Evolutionary conservation across 768 basidiomycete species (phyloP).

Genomic region (Lactarius psammicola): DNA sequence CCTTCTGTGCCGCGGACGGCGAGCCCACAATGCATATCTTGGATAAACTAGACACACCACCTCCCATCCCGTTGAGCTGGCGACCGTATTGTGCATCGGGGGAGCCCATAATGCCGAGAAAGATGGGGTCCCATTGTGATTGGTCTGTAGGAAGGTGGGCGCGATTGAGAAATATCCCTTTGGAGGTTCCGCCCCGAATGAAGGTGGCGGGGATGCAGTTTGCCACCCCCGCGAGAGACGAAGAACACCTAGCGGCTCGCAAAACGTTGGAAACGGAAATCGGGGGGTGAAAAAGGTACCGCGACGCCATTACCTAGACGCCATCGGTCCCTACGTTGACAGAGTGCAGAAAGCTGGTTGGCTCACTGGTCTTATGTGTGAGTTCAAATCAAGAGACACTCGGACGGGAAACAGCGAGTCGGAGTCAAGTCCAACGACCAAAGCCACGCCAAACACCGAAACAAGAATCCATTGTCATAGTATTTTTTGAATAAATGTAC

Average conservation of each 20-base stretch:
- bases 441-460: not conserved
- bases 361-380: constrained; percentile 13
- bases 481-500: not conserved
- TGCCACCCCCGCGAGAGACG: constrained; percentile 19
- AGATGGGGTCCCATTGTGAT: constrained; percentile 56
- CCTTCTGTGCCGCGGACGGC: constrained; percentile 44
- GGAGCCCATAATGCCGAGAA: constrained; percentile 78
- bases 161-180: constrained; percentile 66
- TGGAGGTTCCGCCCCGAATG: constrained; percentile 73
- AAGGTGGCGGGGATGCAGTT: constrained; percentile 47
- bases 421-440: not conserved
- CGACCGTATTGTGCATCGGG: constrained; percentile 65
- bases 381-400: not conserved
- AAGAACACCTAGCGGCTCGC: constrained; percentile 5
- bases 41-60: constrained; percentile 70
- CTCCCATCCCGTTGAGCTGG: constrained; percentile 81
- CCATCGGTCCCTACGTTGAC: constrained; percentile 3
- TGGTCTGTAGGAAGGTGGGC: constrained; percentile 50
- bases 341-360: not conserved
- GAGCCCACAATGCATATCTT: constrained; percentile 67
- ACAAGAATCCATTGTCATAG: not conserved
- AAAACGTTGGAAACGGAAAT: constrained; percentile 1
- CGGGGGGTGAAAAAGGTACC: not conserved
- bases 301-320: constrained; percentile 15
- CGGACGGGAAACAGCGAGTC: too few relatives aligned